Evolutionary conservation across 1,284 basidiomycete species (phyloP), one percentile per base, ranked within the genome.

Genomic region (Phylloboletellus chloephorus): DNA sequence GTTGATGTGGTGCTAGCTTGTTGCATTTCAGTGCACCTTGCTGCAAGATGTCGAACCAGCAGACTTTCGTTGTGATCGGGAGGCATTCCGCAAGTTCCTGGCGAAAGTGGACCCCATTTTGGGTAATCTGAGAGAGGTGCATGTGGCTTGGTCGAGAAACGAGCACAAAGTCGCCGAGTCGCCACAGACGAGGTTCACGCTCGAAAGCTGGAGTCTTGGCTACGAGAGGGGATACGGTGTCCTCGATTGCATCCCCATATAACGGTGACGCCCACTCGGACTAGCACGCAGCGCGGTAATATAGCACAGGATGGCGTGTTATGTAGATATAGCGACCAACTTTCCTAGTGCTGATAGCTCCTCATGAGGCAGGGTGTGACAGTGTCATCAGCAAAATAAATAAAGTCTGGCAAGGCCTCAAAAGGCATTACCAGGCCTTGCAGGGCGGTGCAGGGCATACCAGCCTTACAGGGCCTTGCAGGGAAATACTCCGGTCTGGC

Each of bases 41-140:
- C 59, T 78, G 19, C 52, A 64, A 21, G 74, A 64, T 16, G 48
- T 79, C 3, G 51, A 60, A 16, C 66, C 73, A 6, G 56, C 57
- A 2, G 67, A 76, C 46, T 55, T 77, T 11, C 52, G 44, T 21
- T 60, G 67, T 22, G 66, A 78, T 49, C 41, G 41, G 0, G 56
- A 50, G n/a, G 64, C 67, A 23, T 64, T 68, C 21, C 46, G 48
- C 7, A 56, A 50, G 23, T 67, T 80, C 37, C 53, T 57, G 13
- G 48, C 56, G 7, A 66, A 67, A 24, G 51, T 81, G 11, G 49
- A 57, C 20, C 67, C 66, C 7, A 50, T 79, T 16, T 50, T 78
- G 15, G 75, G 74, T 4, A 67, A 72, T 26, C 49, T 71, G 45
- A 39, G 13, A 21, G 46, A 63, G 1, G 50, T 58, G 19, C 61